phyloP scores from a whole-genome alignment of 2,329 filamentous ascomycete species.

The Penicillium decumbens region DNA sequence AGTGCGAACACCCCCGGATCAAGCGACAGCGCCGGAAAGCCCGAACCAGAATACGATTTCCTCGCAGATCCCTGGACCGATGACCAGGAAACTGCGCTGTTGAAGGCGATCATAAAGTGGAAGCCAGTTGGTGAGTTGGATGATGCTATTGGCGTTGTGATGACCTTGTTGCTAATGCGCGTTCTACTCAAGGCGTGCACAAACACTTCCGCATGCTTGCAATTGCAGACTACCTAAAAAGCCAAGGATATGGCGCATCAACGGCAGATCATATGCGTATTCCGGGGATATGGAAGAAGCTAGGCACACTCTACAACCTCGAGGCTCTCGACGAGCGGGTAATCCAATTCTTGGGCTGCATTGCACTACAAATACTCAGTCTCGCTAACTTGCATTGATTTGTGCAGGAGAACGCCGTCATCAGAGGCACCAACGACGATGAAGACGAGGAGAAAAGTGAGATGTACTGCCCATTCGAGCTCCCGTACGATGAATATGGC shows the following conservation, averaged over 20 bases:
- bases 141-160: not conserved
- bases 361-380: not conserved
- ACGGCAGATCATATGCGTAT: constrained; percentile 73
- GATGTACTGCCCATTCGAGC: constrained; percentile 62
- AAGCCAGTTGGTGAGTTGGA: constrained; percentile 76
- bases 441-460: constrained; percentile 43
- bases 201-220: constrained; percentile 91
- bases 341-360: constrained; percentile 38
- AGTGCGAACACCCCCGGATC: constrained; percentile 27
- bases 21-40: constrained; percentile 30
- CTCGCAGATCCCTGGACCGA: constrained; percentile 82
- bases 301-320: constrained; percentile 78
- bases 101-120: constrained; percentile 89
- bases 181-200: constrained; percentile 62
- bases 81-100: constrained; percentile 86
- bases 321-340: constrained; percentile 81
- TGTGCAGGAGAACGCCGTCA: constrained; percentile 50
- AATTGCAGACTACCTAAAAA: constrained; percentile 72
- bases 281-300: constrained; percentile 85
- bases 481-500: constrained; percentile 52
- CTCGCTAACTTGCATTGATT: constrained; percentile 3
- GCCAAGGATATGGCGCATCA: constrained; percentile 68
- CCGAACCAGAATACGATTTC: constrained; percentile 44
- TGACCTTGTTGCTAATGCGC: constrained; percentile 1
- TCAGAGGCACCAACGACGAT: constrained; percentile 56